These are phyloP conservation scores for Neobulgaria alba DNA, from an alignment of 2,329 filamentous ascomycete genomes.

Conservation along the genomic window DNA sequence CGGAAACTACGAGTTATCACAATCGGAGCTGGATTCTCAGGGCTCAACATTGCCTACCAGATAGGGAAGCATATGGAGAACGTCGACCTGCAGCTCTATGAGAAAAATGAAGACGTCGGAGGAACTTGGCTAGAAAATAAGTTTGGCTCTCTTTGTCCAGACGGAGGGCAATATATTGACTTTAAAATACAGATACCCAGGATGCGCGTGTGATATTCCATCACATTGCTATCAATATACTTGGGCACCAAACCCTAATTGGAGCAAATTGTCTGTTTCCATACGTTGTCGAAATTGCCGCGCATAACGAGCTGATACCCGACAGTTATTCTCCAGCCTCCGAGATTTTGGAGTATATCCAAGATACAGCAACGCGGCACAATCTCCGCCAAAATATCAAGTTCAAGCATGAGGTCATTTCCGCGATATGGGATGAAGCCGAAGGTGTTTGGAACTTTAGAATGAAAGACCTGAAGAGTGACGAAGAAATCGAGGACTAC, in stretches of 20 bases:
- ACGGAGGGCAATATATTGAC: too few species aligned
- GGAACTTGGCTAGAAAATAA: constrained; percentile 47
- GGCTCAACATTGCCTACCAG: constrained; percentile 26
- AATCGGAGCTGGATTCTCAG: constrained; percentile 28
- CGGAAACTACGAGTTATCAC: too few species aligned
- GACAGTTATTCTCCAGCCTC: constrained; percentile 55
- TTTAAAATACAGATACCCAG: too few species aligned
- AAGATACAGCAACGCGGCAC: constrained; percentile 49
- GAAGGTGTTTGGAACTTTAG: constrained; percentile 9
- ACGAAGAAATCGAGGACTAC: constrained; percentile 34
- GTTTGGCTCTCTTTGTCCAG: too few species aligned
- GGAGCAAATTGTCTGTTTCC: constrained; percentile 61
- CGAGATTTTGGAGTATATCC: constrained; percentile 64
- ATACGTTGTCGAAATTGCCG: too few species aligned
- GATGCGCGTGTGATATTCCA: too few species aligned
- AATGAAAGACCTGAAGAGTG: constrained; percentile 21
- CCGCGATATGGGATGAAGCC: constrained; percentile 15
- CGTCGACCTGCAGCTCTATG: constrained; percentile 36
- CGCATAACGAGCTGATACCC: too few species aligned
- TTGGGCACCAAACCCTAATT: constrained; percentile 59
- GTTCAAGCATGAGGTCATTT: constrained; percentile 35
- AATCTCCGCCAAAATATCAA: too few species aligned
- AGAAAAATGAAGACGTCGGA: constrained; percentile 44
- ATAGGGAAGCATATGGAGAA: constrained; percentile 25
- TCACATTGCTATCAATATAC: constrained; percentile 55